A percentile compares a stretch with the other conserved stretches of the same genome.
Evolutionary conservation across 1,284 basidiomycete genomes (phyloP).

Genomic region (Leccinum cinnamomeum): DNA sequence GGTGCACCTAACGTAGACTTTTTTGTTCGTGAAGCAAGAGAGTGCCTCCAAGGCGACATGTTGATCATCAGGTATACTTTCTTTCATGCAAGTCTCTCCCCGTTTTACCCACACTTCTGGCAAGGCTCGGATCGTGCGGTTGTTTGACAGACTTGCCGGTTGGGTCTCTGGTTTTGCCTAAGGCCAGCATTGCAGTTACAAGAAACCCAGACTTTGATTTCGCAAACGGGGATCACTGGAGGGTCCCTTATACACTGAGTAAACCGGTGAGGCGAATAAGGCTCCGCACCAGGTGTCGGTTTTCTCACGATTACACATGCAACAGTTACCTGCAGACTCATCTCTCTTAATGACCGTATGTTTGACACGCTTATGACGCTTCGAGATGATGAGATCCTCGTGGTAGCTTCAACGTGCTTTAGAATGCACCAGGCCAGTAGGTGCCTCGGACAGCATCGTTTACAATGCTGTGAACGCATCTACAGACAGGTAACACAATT

Average conservation of each 20-base stretch:
- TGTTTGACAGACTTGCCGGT: constrained; percentile 69
- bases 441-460: constrained; percentile 41
- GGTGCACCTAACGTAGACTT: constrained; percentile 81
- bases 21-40: constrained; percentile 79
- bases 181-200: constrained; percentile 62
- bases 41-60: constrained; percentile 77
- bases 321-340: constrained; percentile 56
- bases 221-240: constrained; percentile 42
- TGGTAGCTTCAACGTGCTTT: constrained; percentile 50
- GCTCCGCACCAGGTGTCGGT: neutral
- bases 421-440: constrained; percentile 43
- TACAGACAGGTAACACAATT: constrained; percentile 60
- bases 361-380: constrained; percentile 8
- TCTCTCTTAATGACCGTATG: constrained; percentile 51
- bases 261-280: constrained; percentile 52
- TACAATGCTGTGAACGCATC: constrained; percentile 65
- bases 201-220: constrained; percentile 83
- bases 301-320: constrained; percentile 9
- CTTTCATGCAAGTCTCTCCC: constrained; percentile 1
- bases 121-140: constrained; percentile 78
- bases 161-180: constrained; percentile 73
- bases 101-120: constrained; percentile 4
- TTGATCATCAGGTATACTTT: constrained; percentile 63
- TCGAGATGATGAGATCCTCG: constrained; percentile 10
- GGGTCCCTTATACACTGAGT: constrained; percentile 66